These are phyloP conservation scores for Populus deltoides DNA, from an alignment of 345 rosid species.

Conservation along the genomic window DNA sequence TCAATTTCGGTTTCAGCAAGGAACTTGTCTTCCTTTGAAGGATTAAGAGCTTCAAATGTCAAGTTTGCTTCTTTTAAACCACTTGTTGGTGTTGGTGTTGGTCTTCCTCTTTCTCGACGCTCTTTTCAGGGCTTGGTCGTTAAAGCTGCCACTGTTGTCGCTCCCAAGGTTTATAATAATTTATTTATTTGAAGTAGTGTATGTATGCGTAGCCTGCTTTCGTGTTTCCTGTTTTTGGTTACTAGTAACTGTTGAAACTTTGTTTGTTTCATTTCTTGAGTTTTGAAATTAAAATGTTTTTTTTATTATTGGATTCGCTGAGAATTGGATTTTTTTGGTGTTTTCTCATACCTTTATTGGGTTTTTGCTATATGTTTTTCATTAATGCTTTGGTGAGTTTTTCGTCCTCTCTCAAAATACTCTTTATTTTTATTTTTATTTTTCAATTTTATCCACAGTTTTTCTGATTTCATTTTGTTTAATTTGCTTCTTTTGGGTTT, in stretches of 20 bases:
- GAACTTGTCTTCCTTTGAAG: conserved; percentile 54
- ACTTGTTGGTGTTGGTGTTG: conserved; percentile 35
- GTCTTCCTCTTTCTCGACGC: conserved; percentile 26
- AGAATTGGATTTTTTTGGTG: neutral
- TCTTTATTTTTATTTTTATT: neutral
- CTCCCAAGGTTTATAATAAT: conserved; percentile 68
- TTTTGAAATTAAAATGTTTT: neutral
- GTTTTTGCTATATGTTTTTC: neutral
- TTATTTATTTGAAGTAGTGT: neutral
- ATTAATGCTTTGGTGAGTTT: no score
- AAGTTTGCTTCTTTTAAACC: conserved; percentile 49
- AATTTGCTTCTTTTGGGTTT: neutral
- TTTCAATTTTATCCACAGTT: neutral
- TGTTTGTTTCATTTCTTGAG: neutral
- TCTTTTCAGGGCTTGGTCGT: conserved; percentile 56
- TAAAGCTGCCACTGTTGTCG: conserved; percentile 81
- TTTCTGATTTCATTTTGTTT: neutral
- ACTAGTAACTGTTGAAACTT: neutral
- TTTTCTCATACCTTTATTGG: neutral
- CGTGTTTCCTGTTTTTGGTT: no score
- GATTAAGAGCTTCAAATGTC: conserved; percentile 54
- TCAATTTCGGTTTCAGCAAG: conserved; percentile 50
- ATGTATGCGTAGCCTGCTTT: neutral
- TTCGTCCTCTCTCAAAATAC: neutral
- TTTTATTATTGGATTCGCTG: neutral